These are phyloP conservation scores for Emericellopsis terricola DNA, from an alignment of 495 filamentous ascomycete genomes.

Conservation along the genomic window DNA sequence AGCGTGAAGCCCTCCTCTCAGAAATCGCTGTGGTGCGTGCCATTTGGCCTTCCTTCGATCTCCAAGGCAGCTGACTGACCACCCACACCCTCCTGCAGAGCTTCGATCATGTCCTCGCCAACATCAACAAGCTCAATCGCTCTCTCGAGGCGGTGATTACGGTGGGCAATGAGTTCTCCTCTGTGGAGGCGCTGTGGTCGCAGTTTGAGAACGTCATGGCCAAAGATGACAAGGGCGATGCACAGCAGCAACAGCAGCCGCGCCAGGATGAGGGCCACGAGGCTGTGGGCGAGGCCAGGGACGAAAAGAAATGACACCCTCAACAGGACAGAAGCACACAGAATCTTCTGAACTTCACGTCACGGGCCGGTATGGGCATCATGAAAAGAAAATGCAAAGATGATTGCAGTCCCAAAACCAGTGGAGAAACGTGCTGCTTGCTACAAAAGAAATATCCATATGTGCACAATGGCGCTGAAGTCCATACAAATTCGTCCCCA, in stretches of 20 bases:
- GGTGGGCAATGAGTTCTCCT: conserved; percentile 92
- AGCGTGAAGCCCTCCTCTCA: conserved; percentile 55
- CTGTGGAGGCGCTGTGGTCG: conserved; percentile 89
- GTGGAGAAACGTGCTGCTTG: too few relatives aligned
- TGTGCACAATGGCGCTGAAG: too few relatives aligned
- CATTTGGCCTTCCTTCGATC: conserved; percentile 1
- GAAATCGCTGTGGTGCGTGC: conserved; percentile 58
- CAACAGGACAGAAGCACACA: background rate
- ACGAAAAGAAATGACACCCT: conserved; percentile 4
- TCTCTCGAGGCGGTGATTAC: conserved; percentile 83
- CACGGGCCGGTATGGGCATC: too few relatives aligned
- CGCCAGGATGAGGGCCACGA: conserved; percentile 8
- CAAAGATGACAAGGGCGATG: conserved; percentile 37
- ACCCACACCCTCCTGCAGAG: conserved; percentile 29
- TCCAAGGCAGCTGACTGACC: background rate
- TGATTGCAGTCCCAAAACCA: too few relatives aligned
- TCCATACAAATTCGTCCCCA: too few relatives aligned
- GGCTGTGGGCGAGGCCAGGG: conserved; percentile 9
- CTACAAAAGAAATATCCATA: too few relatives aligned
- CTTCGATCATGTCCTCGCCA: conserved; percentile 87
- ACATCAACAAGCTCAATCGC: conserved; percentile 90
- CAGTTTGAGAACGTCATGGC: conserved; percentile 96
- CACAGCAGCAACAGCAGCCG: conserved; percentile 19
- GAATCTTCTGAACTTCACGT: too few relatives aligned
- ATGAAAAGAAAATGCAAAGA: too few relatives aligned